Evolutionary conservation across 2,329 filamentous ascomycete species (phyloP).

Genomic region (Trichoderma arundinaceum): DNA sequence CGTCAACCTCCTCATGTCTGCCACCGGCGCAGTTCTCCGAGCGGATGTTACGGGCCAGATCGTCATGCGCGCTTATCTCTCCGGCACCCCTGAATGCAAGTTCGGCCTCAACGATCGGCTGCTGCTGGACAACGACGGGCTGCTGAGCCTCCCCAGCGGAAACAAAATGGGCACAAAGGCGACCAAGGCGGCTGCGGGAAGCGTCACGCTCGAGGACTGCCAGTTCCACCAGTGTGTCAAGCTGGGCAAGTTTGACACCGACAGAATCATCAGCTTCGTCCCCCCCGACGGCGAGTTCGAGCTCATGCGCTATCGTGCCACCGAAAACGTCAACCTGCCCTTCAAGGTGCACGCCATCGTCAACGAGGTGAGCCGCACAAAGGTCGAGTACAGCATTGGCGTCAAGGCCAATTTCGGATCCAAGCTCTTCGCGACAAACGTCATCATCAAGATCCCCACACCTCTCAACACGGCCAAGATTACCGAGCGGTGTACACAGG

Average conservation of each 20-base stretch:
- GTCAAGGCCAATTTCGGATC: conserved; percentile 96
- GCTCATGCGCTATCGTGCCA: conserved; percentile 97
- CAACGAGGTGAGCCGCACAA: conserved; percentile 94
- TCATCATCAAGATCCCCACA: conserved; percentile 90
- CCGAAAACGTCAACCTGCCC: conserved; percentile 96
- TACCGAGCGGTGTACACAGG: conserved; percentile 89
- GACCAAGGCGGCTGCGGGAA: conserved; percentile 92
- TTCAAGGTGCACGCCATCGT: conserved; percentile 99
- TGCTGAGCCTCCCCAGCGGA: conserved; percentile 70
- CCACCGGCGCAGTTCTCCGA: conserved; percentile 89
- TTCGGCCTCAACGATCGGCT: conserved; percentile 97
- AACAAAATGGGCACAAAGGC: conserved; percentile 84
- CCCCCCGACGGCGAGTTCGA: conserved; percentile 98
- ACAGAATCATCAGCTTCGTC: conserved; percentile 95
- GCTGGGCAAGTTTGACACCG: conserved; percentile 93
- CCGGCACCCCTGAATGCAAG: conserved; percentile 97
- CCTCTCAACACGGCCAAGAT: conserved; percentile 96
- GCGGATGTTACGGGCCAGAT: conserved; percentile 98
- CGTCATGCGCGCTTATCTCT: conserved; percentile 96
- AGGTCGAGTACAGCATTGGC: conserved; percentile 98
- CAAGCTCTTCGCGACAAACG: conserved; percentile 97
- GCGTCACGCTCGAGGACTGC: conserved; percentile 95
- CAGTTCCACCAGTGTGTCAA: conserved; percentile 99
- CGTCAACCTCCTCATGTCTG: conserved; percentile 98
- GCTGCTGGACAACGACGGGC: conserved; percentile 78